Conservation (phyloP, 1,284 basidiomycete genomes). For the Pseudozyma thailandica region DNA sequence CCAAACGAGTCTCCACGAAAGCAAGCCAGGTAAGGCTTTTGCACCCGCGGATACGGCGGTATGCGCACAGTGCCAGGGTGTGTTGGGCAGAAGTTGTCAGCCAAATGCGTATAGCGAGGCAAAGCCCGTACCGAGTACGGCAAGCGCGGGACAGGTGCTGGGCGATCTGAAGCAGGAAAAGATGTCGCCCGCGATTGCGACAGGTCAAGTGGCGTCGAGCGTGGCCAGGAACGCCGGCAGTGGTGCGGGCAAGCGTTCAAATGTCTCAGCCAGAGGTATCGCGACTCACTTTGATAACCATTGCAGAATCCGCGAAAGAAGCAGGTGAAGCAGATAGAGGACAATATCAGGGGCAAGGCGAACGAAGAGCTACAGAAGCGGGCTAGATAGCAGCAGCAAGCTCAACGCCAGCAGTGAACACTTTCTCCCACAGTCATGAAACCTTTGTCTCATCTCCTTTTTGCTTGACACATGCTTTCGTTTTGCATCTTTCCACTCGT, state of each 20-base stretch:
- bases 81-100: slow-evolving; percentile 32
- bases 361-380: slow-evolving; percentile 4
- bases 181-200: slow-evolving; percentile 14
- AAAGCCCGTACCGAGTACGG: slow-evolving; percentile 32
- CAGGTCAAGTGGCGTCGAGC: slow-evolving; percentile 13
- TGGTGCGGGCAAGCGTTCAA: slow-evolving; percentile 3
- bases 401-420: background rate
- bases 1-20: slow-evolving; percentile 32
- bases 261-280: background rate
- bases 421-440: too few species aligned
- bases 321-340: slow-evolving; percentile 67
- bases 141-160: slow-evolving; percentile 14
- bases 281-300: too few species aligned
- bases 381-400: slow-evolving; percentile 1
- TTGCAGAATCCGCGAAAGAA: background rate
- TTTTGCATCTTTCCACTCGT: too few species aligned
- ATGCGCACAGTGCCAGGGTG: slow-evolving; percentile 18
- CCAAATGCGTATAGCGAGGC: slow-evolving; percentile 33
- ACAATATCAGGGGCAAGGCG: slow-evolving; percentile 4
- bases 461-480: too few species aligned
- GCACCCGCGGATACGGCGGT: slow-evolving; percentile 22
- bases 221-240: slow-evolving; percentile 13
- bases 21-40: slow-evolving; percentile 21
- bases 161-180: slow-evolving; percentile 20
- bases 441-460: too few species aligned